Percentiles rank a stretch among this genome's conserved stretches.
These are phyloP conservation scores for Metschnikowia proteae DNA, from an alignment of 805 yeast species.

Conservation along the genomic window DNA sequence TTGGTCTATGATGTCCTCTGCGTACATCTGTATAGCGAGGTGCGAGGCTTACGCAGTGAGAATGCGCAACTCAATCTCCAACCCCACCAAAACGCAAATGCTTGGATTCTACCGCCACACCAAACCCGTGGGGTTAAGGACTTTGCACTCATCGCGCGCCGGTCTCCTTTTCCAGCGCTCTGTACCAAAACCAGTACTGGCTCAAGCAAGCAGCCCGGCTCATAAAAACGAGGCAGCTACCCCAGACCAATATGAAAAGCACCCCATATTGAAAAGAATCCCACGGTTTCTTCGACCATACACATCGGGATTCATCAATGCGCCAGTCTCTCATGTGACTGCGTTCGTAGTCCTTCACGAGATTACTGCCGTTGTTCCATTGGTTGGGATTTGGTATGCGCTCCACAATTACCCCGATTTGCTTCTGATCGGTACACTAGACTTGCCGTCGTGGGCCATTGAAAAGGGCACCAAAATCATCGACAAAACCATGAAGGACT, in stretches of 20 bases:
- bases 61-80: background rate
- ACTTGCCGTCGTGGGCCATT: constrained; percentile 58
- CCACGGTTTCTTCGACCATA: constrained; percentile 52
- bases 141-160: background rate
- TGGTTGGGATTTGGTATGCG: constrained; percentile 63
- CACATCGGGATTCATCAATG: constrained; percentile 45
- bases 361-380: constrained; percentile 67
- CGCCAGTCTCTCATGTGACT: constrained; percentile 59
- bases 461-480: constrained; percentile 56
- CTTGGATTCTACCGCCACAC: background rate
- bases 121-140: background rate
- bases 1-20: background rate
- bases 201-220: background rate
- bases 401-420: constrained; percentile 53
- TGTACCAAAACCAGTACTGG: background rate
- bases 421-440: constrained; percentile 41
- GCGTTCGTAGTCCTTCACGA: constrained; percentile 71
- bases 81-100: background rate
- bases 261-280: constrained; percentile 35
- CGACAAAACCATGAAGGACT: constrained; percentile 46
- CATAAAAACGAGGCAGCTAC: background rate
- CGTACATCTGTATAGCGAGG: background rate
- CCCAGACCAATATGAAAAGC: constrained; percentile 12
- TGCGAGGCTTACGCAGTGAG: background rate
- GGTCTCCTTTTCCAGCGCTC: background rate